Conservation (phyloP, 306 rosid genomes). For the Prinsepia uniflora region DNA sequence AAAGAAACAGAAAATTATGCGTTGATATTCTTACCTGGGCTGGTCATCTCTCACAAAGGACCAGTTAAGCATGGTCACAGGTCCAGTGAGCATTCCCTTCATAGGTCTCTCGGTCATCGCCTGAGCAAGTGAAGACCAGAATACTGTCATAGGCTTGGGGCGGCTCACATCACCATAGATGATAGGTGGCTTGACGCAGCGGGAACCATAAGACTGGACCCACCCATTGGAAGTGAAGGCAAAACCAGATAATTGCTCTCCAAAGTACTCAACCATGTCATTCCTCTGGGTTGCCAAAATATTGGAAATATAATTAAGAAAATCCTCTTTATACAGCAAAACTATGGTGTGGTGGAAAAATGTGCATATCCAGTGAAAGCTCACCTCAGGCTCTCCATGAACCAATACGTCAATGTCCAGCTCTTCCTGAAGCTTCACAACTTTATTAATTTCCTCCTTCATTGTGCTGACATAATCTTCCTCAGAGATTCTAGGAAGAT, state of each 20-base stretch:
- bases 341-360: conserved; percentile 9
- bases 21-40: conserved; percentile 49
- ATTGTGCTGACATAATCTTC: conserved; percentile 56
- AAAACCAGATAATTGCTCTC: conserved; percentile 87
- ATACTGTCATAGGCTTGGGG: conserved; percentile 87
- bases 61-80: conserved; percentile 87
- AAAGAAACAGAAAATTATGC: not conserved
- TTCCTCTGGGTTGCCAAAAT: conserved; percentile 55
- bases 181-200: conserved; percentile 85
- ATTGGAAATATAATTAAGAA: conserved; percentile 1
- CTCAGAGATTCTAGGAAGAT: conserved; percentile 56
- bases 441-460: conserved; percentile 72
- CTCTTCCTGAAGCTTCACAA: conserved; percentile 82
- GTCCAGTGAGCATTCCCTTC: conserved; percentile 96
- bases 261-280: conserved; percentile 92
- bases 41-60: conserved; percentile 84
- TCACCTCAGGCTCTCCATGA: conserved; percentile 91
- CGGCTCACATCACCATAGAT: conserved; percentile 93
- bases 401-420: conserved; percentile 86
- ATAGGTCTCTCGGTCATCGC: conserved; percentile 75
- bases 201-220: conserved; percentile 89
- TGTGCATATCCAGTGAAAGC: conserved; percentile 18
- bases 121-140: conserved; percentile 87
- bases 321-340: conserved; percentile 4
- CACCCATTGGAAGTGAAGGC: conserved; percentile 88